Conservation (phyloP, 495 filamentous ascomycete genomes). For the Geopyxis carbonaria region DNA sequence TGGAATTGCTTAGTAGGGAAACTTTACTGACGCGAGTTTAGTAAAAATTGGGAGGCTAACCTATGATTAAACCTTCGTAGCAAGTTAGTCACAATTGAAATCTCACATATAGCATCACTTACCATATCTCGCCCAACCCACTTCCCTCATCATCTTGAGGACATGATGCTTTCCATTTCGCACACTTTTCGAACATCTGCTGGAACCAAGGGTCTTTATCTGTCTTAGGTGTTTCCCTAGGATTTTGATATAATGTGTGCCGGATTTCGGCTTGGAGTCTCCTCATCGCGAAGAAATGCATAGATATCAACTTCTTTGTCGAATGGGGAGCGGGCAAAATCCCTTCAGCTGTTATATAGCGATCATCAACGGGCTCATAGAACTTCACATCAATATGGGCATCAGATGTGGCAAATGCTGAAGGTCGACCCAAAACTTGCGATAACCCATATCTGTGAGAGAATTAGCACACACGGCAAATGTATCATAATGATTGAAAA, state of each 20-base stretch:
- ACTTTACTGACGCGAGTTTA: slow-evolving; percentile 9
- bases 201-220: slow-evolving; percentile 74
- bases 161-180: slow-evolving; percentile 49
- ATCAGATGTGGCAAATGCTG: slow-evolving; percentile 56
- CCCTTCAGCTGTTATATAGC: slow-evolving; percentile 61
- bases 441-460: slow-evolving; percentile 44
- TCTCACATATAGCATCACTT: slow-evolving; percentile 26
- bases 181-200: slow-evolving; percentile 58
- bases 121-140: slow-evolving; percentile 50
- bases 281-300: slow-evolving; percentile 88
- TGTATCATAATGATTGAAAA: not conserved
- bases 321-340: slow-evolving; percentile 50
- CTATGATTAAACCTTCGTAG: slow-evolving; percentile 34
- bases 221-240: slow-evolving; percentile 49
- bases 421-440: slow-evolving; percentile 69
- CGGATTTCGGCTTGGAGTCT: slow-evolving; percentile 74
- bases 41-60: slow-evolving; percentile 1
- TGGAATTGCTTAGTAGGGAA: slow-evolving; percentile 12
- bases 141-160: slow-evolving; percentile 46
- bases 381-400: slow-evolving; percentile 71
- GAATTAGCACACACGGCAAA: not conserved
- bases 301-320: slow-evolving; percentile 64
- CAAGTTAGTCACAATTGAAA: slow-evolving; percentile 14
- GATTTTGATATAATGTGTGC: slow-evolving; percentile 64
- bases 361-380: slow-evolving; percentile 61